Base-by-base conservation (phyloP, 2,329 filamentous ascomycete species). In the Cryphonectria parasitica region DNA sequence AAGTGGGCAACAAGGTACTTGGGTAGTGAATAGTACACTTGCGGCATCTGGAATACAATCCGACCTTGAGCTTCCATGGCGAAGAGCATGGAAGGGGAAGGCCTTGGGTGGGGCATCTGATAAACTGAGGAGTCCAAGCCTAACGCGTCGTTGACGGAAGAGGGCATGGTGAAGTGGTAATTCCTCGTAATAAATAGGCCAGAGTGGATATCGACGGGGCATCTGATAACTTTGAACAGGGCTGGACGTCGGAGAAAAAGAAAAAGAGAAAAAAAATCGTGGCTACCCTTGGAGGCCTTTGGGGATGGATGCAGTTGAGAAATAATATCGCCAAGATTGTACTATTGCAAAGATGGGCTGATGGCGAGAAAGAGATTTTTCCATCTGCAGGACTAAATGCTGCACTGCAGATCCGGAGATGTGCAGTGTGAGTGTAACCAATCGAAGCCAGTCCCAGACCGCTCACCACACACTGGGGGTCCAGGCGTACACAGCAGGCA, bases 191-290 rank as follows among this genome's bases (percentile, higher is more conserved):
- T 17, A 65, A 61, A 61, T 36, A 49, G 56, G 31, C 34, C 41
- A 66, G 25, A 54, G 68, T 69, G 68, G 68, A 56, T 54, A 25
- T 31, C 11, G 56, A 68, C 63, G 71, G 71, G 71, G 71, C 68
- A 72, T 72, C 71, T 66, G 71, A 72, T 72, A 71, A 72, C 62
- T 68, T 72, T 72, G 67, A 36, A 70, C 70, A 45, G 45, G 71
- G 71, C 68, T 72, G 62, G 22, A 49, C 31, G 8, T 19, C 49
- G 39, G 63, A 28, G 54, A 52, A 66, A 66, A n/a, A 49, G n/a
- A n/a, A n/a, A 66, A 66, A n/a, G 63, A 28, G 54, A 52, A 66
- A 66, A n/a, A 49, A 49, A n/a, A n/a, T 56, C 62, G 49, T 58
- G 54, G n/a, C 63, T 28, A 36, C 54, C 49, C 56, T 22, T 67